Percentiles rank a stretch among this genome's conserved stretches.
Conservation (phyloP, 805 yeast species). For the Yarrowia phangngaensis region DNA sequence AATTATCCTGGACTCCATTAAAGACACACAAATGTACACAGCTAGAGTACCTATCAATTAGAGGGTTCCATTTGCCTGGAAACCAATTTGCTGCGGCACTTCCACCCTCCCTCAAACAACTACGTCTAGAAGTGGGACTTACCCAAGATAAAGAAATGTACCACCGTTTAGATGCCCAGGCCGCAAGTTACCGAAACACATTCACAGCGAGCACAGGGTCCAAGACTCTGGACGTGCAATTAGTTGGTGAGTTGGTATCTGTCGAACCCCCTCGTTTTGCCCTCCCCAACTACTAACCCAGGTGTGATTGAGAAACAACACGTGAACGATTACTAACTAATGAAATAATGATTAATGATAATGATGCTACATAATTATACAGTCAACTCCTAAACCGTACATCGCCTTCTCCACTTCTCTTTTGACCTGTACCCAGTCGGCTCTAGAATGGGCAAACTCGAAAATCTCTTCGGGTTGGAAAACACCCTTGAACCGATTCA, state of each 20-base stretch:
- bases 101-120: constrained; percentile 24
- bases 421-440: constrained; percentile 78
- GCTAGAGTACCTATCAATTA: constrained; percentile 27
- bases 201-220: constrained; percentile 12
- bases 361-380: constrained; percentile 43
- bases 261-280: constrained; percentile 23
- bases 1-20: constrained; percentile 26
- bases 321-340: constrained; percentile 13
- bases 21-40: constrained; percentile 20
- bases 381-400: constrained; percentile 79
- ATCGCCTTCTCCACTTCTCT: constrained; percentile 87
- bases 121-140: constrained; percentile 28
- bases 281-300: constrained; percentile 21
- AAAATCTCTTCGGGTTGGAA: constrained; percentile 92
- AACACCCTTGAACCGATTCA: constrained; percentile 81
- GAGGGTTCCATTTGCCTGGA: constrained; percentile 29
- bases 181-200: constrained; percentile 21
- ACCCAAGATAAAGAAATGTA: constrained; percentile 23
- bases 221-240: constrained; percentile 11
- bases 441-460: constrained; percentile 80
- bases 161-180: constrained; percentile 24
- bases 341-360: constrained; percentile 5
- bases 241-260: constrained; percentile 25
- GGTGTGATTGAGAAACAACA: constrained; percentile 15
- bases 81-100: constrained; percentile 21